phyloP scores from a whole-genome alignment of 495 filamentous ascomycete genomes.

The Penicillium lividum region DNA sequence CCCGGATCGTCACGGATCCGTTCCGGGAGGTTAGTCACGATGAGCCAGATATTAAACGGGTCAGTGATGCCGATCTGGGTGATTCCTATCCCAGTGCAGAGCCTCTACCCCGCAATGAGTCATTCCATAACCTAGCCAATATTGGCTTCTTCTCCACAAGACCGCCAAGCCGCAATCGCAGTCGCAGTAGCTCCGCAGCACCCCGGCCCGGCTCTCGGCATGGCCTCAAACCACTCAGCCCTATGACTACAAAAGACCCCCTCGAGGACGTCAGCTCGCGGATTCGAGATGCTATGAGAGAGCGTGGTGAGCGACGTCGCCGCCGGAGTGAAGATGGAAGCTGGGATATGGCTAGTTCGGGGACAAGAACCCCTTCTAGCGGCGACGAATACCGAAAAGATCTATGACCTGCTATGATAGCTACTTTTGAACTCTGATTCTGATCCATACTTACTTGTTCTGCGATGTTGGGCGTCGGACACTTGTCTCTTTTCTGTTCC shows the following conservation, averaged over 20 bases:
- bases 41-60: conserved; percentile 27
- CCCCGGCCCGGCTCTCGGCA: conserved; percentile 63
- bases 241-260: conserved; percentile 66
- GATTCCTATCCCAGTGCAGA: conserved; percentile 41
- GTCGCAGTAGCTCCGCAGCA: conserved; percentile 64
- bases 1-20: conserved; percentile 71
- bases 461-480: conserved; percentile 21
- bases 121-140: conserved; percentile 81
- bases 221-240: conserved; percentile 70
- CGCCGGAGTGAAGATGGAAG: conserved; percentile 61
- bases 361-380: conserved; percentile 45
- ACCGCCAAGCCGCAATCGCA: conserved; percentile 65
- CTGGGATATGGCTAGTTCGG: conserved; percentile 50
- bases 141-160: conserved; percentile 88
- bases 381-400: conserved; percentile 44
- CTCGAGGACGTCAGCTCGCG: conserved; percentile 82
- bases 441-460: conserved; percentile 10
- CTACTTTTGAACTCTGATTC: conserved; percentile 5
- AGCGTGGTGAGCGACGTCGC: conserved; percentile 72
- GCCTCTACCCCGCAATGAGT: conserved; percentile 82
- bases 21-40: conserved; percentile 44
- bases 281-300: conserved; percentile 85
- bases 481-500: conserved; percentile 22
- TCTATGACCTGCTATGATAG: conserved; percentile 28
- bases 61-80: conserved; percentile 21